Base-by-base conservation (phyloP, 768 basidiomycete genomes). In the Steccherinum ochraceum region DNA sequence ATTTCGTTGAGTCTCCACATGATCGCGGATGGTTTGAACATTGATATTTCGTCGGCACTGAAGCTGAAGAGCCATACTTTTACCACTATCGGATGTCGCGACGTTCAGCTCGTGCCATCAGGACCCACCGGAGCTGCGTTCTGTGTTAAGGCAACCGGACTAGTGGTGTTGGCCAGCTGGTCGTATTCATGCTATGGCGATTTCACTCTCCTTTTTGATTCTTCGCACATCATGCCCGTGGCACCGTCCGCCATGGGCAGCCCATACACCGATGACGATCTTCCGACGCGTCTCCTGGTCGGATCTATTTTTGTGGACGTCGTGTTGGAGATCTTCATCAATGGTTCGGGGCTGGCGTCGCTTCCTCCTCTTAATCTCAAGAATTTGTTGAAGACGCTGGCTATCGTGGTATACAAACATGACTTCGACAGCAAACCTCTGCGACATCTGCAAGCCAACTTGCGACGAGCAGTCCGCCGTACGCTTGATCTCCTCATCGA, bases 381-480 rank as follows among this genome's bases (percentile, higher is more conserved):
- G 59, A 75, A 71, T 48, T 59, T 86, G 40, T 66, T 89, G 41
- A 85, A 89, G 66, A 69, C 76, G 1, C 58, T 88, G 20, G 73
- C 84, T 51, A 77, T 87, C 40, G 71, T 83, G 53, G 74, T 86
- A 19, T 81, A 83, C 66, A 90, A 90, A 67, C 83, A 87, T 53
- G 82, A 90, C 59, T 78, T 90, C 51, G 80, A 81, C 43, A 75
- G 73, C 46, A 64, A 58, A 18, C 64, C 74, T 12, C 68, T 89
- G 49, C 71, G 65, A 46, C 78, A 80, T 57, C 72, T 86, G 24
- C 79, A 82, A 44, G 70, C 68, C 24, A 56, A 66, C 12, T 66
- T 88, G 2, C 75, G 80, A 30, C 72, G 66, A 46, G 81, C 84
- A 0, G 70, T 85, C 12, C 61, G 72, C 24, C 72, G 74, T 19